phyloP scores from a whole-genome alignment of 176 grass and related monocot species.

The Urochloa ruziziensis region DNA sequence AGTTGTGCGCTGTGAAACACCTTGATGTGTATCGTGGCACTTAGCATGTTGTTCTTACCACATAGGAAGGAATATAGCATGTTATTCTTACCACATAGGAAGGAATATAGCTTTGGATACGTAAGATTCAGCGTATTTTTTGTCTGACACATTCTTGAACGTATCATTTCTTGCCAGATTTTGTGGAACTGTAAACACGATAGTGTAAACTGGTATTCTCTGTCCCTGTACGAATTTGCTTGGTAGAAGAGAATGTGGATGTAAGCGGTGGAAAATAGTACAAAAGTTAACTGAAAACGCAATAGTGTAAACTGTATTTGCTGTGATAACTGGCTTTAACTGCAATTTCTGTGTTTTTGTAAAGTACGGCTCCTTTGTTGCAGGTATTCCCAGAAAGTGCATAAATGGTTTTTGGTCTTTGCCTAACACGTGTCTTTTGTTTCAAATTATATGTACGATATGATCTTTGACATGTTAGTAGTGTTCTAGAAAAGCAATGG shows the following conservation, averaged over 20 bases:
- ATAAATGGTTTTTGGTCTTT: not conserved
- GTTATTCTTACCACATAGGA: constrained; percentile 24
- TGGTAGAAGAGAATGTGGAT: not conserved
- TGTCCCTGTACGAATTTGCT: not conserved
- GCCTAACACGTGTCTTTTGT: not conserved
- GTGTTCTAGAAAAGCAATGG: not conserved
- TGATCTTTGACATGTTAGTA: not conserved
- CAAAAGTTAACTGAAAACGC: too few relatives aligned
- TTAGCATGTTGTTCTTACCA: constrained; percentile 24
- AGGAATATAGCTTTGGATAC: constrained; percentile 21
- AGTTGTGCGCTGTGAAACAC: not conserved
- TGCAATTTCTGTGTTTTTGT: not conserved
- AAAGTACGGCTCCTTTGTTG: not conserved
- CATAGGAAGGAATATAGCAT: constrained; percentile 21
- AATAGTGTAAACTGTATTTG: too few relatives aligned
- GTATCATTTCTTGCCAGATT: not conserved
- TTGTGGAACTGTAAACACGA: not conserved
- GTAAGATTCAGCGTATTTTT: constrained; percentile 10
- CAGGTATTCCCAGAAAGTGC: not conserved
- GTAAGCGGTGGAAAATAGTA: not conserved
- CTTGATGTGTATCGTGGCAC: not conserved
- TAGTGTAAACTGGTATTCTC: constrained; percentile 6
- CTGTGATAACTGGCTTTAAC: not conserved
- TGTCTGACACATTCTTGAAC: constrained; percentile 7
- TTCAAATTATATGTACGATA: not conserved